Conservation (phyloP, 139 green algal genomes). For the Chlorella sp. region DNA sequence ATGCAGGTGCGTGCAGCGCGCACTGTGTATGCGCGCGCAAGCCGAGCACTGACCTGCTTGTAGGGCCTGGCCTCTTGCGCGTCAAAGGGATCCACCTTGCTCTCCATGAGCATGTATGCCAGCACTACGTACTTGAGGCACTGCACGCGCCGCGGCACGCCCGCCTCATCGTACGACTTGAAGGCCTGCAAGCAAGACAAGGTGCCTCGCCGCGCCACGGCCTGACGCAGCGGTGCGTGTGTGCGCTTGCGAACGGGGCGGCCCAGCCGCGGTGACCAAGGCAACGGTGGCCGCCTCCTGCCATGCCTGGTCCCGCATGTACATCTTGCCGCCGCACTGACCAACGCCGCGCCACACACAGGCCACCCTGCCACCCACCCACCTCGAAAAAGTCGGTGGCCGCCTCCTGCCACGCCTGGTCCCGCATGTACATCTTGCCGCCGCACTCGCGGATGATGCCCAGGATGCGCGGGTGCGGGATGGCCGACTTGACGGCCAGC, state of each 20-base stretch:
- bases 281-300: slow-evolving; percentile 91
- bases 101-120: slow-evolving; percentile 95
- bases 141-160: slow-evolving; percentile 70
- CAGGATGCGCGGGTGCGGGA: slow-evolving; percentile 94
- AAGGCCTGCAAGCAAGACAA: slow-evolving; percentile 67
- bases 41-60: slow-evolving; percentile 68
- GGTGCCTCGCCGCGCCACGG: neutral
- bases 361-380: neutral
- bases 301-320: slow-evolving; percentile 91
- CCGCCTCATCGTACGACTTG: slow-evolving; percentile 97
- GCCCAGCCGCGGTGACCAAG: too few relatives aligned
- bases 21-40: too few relatives aligned
- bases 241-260: too few relatives aligned
- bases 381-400: slow-evolving; percentile 98
- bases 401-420: slow-evolving; percentile 83
- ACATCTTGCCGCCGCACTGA: slow-evolving; percentile 98
- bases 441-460: slow-evolving; percentile 94
- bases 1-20: too few relatives aligned
- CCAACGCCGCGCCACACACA: slow-evolving; percentile 67
- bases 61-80: slow-evolving; percentile 91
- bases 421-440: slow-evolving; percentile 95
- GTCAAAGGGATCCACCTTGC: slow-evolving; percentile 91
- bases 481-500: slow-evolving; percentile 22
- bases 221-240: neutral
- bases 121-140: slow-evolving; percentile 99